Base-by-base conservation (phyloP, 1,284 basidiomycete genomes). In the Papiliotrema fonsecae region DNA sequence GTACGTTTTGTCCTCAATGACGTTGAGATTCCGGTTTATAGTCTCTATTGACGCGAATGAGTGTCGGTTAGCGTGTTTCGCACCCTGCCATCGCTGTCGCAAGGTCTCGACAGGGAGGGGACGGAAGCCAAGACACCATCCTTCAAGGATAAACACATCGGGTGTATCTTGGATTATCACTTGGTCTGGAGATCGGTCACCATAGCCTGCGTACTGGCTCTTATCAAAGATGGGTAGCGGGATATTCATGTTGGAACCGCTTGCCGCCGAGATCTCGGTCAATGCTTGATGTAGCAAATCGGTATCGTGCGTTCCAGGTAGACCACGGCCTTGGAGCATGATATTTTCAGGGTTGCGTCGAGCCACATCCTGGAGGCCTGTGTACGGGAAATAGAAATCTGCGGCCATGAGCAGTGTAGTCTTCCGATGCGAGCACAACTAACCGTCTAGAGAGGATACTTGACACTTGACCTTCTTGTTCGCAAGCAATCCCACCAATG, bases 261-360 rank as follows among this genome's bases (percentile, higher is more conserved):
- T 13, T 37, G 11, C 11, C 10, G 45, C 14, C n/a, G 34, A 37
- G 9, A 60, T 46, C 5, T 38, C 19, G 1, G 50, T 27, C 7
- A 62, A 31, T 24, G 51, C 47, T 0, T 34, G 28, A 5, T 25
- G 21, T 11, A 54, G 51, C 4, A 61, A 49, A 4, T 42, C 44
- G 14, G 62, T 30, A 47, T 70, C 68, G 49, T 70, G 68, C 9
- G 69, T 70, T 0, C 69, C 68, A 2, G 69, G 67, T 7, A 61
- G 66, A 19, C 70, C 70, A 37, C 69, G 62, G 38, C 69, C 70
- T 11, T 55, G 38, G 0, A 73, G 51, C 22, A 73, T 50, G 5
- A 47, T 49, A 41, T 73, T 73, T 27, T 51, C 30, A 4, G 61
- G 65, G 46, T 67, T 48, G 21, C 52, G 24, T 1, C 42, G 27